Conservation (phyloP, 179 eudicot species). For the Spinacia oleracea region DNA sequence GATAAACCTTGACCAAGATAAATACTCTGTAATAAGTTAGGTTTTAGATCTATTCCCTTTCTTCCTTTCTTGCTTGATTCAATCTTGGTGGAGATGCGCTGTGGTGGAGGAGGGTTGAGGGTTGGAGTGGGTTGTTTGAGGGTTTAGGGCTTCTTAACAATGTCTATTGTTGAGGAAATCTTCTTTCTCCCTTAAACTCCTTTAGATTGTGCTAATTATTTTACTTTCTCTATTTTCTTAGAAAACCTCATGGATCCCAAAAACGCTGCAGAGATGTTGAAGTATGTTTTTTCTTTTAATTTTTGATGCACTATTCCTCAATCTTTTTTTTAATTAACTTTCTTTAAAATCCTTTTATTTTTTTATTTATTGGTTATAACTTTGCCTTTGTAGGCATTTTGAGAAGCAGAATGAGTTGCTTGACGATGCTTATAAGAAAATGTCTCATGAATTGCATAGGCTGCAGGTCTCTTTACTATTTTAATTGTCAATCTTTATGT, state of each 20-base stretch:
- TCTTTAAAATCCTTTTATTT: neutral
- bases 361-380: neutral
- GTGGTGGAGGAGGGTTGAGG: no score
- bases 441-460: constrained; percentile 68
- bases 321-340: neutral
- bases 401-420: constrained; percentile 69
- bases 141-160: no score
- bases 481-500: neutral
- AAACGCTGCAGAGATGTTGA: constrained; percentile 23
- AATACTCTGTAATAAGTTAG: no score
- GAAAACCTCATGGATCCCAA: constrained; percentile 24
- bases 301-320: neutral
- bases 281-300: constrained; percentile 10
- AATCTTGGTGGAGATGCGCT: no score
- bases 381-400: constrained; percentile 56
- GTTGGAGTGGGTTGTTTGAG: no score
- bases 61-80: no score
- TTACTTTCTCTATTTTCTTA: neutral
- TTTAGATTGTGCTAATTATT: neutral
- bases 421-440: constrained; percentile 54
- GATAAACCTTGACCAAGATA: no score
- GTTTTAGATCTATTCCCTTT: no score
- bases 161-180: neutral
- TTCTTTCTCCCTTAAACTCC: neutral
- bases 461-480: constrained; percentile 51